Evolutionary conservation across 495 filamentous ascomycete species (phyloP).

Genomic region (Penicillium dipodomyicola): DNA sequence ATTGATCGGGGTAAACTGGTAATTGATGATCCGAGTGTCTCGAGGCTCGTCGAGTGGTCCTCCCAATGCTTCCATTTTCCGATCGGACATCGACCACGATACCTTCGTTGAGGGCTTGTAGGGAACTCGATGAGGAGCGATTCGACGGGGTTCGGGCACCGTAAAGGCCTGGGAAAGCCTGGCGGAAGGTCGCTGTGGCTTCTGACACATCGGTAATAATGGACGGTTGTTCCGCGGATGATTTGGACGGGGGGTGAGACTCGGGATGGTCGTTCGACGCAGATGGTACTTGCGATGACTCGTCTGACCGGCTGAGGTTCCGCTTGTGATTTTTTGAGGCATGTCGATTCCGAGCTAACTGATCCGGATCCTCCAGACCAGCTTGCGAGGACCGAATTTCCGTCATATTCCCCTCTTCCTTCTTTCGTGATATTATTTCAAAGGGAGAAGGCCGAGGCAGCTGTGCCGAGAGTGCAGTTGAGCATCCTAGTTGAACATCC

Average conservation of each 20-base stretch:
- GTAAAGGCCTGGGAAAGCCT: conserved; percentile 40
- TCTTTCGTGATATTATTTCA: conserved; percentile 13
- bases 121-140: conserved; percentile 46
- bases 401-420: conserved; percentile 34
- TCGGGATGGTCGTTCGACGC: conserved; percentile 28
- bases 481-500: conserved; percentile 23
- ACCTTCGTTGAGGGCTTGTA: conserved; percentile 48
- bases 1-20: conserved; percentile 54
- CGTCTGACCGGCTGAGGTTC: conserved; percentile 24
- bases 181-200: conserved; percentile 38
- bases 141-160: conserved; percentile 42
- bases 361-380: conserved; percentile 34
- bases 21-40: conserved; percentile 41
- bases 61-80: conserved; percentile 30
- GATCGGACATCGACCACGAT: conserved; percentile 43
- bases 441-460: conserved; percentile 20
- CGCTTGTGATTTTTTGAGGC: conserved; percentile 25
- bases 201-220: conserved; percentile 30
- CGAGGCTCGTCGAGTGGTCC: conserved; percentile 30
- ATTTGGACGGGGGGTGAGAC: conserved; percentile 28
- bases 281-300: conserved; percentile 24
- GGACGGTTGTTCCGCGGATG: conserved; percentile 28
- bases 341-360: conserved; percentile 30
- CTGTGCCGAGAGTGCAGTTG: conserved; percentile 24
- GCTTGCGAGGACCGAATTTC: conserved; percentile 34